Base-by-base conservation (phyloP, 2,329 filamentous ascomycete species). In the Bipolaris zeicola region DNA sequence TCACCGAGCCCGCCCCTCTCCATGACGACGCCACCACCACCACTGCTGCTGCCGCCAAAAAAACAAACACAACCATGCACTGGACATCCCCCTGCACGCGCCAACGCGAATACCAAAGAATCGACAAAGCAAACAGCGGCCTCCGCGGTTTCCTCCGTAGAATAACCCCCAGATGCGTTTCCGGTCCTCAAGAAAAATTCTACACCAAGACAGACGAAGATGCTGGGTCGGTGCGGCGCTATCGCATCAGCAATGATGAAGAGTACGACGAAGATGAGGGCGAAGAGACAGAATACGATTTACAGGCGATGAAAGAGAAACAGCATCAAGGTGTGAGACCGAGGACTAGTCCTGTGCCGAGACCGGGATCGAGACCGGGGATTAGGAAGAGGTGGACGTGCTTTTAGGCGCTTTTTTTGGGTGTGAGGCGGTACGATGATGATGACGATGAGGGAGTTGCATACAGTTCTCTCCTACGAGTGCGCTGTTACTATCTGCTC, bases 71-170 rank as follows among this genome's bases (percentile, higher is more conserved):
- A 1, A 73, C 69, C 4, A 76, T 70, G 62, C 70, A 76, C 45
- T 77, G 75, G 75, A 76, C 66, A 11, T 77, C 74, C 4, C 70
- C 71, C 1, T 66, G 63, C 58, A 75, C 74, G 7, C 66, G 74
- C 8, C 61, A 61, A 36, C 67, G 64, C 18, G 69, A 77, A 50
- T 77, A 77, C 55, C 70, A 71, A 20, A 64, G 71, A 33, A 77
- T 77, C 55, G 75, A 77, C 54, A 65, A 62, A 18, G 70, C 71
- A n/a, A 72, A 74, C 50, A 72, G 58, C n/a, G 76, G 76, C 1
- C n/a, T 77, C 1, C 66, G 74, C 6, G 73, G 75, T 0, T 52
- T 76, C 10, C 43, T 74, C 31, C 63, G 70, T 14, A 68, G 61
- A 50, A 50, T 73, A n/a, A 61, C 72, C 11, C 74, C 74, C 1